Base-by-base conservation (phyloP, 2,329 filamentous ascomycete species). In the Fusarium acutatum region DNA sequence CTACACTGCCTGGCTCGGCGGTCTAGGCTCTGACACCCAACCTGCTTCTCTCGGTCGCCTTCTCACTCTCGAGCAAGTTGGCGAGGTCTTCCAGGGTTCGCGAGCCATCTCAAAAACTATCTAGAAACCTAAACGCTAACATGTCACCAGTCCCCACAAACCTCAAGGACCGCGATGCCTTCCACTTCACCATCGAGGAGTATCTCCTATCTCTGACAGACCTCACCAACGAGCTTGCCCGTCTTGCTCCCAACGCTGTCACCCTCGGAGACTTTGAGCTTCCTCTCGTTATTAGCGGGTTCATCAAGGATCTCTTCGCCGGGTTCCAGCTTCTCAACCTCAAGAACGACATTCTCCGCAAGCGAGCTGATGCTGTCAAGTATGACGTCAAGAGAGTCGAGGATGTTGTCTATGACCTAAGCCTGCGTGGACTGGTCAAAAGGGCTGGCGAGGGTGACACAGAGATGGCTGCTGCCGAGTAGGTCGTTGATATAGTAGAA, bases 371-470 rank as follows among this genome's bases (percentile, higher is more conserved):
- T 84, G 93, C 92, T 10, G 93, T 99, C 83, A 99, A 99, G 87
- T 99, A 99, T 81, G 92, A 93, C 78, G 94, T 99, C 79, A 99
- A 98, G 88, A 96, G 97, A 82, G 94, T 98, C 18, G 96, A 99
- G 86, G 96, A 98, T 80, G 95, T 99, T 18, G 96, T 98, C 57
- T 99, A 99, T 80, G 96, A 99, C 81, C 85, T 99, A 64, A 96
- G 94, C 30, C 84, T 99, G 80, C 89, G 96, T 67, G 96, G 96
- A 57, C 82, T 98, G 79, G 87, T 97, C 54, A 90, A 92, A 49
- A 86, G 88, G 74, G 75, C 80, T 7, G 77, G 76, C 0, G 78
- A 78, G 41, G 77, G 72, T 6, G 82, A 84, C 35, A 80, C 81
- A 1, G 82, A 83, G 68, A 83, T 84, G 82, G 84, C 82, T 74